Conservation (phyloP, 208 protist species). For the Trypanosoma vivax region DNA sequence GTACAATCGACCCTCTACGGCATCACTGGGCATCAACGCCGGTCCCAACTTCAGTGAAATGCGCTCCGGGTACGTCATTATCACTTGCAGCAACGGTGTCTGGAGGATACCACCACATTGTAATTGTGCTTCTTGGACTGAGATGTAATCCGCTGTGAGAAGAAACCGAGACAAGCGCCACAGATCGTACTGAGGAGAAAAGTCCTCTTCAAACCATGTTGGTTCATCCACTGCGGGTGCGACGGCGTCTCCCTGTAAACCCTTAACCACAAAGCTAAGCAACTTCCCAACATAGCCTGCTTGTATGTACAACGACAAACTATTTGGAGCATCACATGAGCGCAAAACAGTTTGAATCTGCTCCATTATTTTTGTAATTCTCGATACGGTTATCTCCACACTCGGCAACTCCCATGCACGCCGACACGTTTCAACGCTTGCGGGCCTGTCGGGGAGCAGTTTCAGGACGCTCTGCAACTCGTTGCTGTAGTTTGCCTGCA, state of each 20-base stretch:
- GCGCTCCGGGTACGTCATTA: slow-evolving; percentile 22
- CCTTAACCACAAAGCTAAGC: neutral
- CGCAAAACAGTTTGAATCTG: slow-evolving; percentile 3
- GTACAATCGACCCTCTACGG: slow-evolving; percentile 12
- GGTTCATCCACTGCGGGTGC: neutral
- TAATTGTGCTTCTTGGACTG: slow-evolving; percentile 3
- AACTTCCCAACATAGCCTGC: slow-evolving; percentile 9
- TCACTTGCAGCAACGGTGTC: slow-evolving; percentile 14
- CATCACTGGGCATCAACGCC: neutral
- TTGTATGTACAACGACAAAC: slow-evolving; percentile 6
- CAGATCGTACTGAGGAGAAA: slow-evolving; percentile 21
- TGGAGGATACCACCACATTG: slow-evolving; percentile 7
- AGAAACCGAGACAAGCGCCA: slow-evolving; percentile 22
- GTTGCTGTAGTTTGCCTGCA: neutral
- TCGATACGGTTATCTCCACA: neutral
- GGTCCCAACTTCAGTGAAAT: slow-evolving; percentile 16
- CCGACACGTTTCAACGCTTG: slow-evolving; percentile 9
- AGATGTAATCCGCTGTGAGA: slow-evolving; percentile 8
- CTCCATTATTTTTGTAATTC: slow-evolving; percentile 1
- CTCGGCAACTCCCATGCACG: slow-evolving; percentile 13
- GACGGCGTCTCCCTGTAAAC: neutral
- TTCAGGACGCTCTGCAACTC: slow-evolving; percentile 1
- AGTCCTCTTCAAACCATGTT: slow-evolving; percentile 11
- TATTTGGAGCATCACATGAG: no score
- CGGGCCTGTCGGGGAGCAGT: slow-evolving; percentile 8